These are phyloP conservation scores for Apiospora koreana DNA, from an alignment of 2,329 filamentous ascomycete genomes.

Conservation along the genomic window DNA sequence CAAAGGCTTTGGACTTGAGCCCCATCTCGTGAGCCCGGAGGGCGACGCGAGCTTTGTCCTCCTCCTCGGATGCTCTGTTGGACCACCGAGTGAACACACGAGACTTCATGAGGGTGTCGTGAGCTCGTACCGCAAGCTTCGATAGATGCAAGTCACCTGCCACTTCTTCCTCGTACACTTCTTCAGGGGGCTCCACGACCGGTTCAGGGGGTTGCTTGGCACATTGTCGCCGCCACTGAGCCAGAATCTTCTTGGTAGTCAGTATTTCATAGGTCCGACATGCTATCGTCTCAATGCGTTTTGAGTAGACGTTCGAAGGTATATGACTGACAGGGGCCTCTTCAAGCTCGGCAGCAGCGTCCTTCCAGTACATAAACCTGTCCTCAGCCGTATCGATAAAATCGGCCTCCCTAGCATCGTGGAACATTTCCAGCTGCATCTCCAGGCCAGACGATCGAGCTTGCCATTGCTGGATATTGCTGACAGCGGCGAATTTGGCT, in stretches of 20 bases:
- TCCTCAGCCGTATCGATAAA: slow-evolving; percentile 23
- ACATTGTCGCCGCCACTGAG: slow-evolving; percentile 25
- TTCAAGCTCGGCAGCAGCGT: slow-evolving; percentile 23
- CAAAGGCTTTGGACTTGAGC: slow-evolving; percentile 32
- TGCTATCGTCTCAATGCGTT: slow-evolving; percentile 31
- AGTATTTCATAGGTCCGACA: slow-evolving; percentile 29
- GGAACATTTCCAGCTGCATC: slow-evolving; percentile 24
- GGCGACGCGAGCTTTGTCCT: slow-evolving; percentile 28
- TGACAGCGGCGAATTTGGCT: slow-evolving; percentile 25
- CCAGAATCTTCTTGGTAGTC: slow-evolving; percentile 24
- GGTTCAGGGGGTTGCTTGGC: slow-evolving; percentile 19
- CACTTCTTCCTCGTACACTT: slow-evolving; percentile 17
- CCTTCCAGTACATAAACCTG: slow-evolving; percentile 29
- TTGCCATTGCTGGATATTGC: slow-evolving; percentile 29
- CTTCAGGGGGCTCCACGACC: background rate
- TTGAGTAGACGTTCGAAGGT: slow-evolving; percentile 30
- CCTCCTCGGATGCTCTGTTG: slow-evolving; percentile 31
- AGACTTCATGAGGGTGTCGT: slow-evolving; percentile 30
- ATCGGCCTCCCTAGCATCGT: slow-evolving; percentile 26
- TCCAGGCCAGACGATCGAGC: slow-evolving; percentile 24
- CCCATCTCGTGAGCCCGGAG: slow-evolving; percentile 30
- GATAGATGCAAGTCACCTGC: slow-evolving; percentile 19
- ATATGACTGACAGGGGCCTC: slow-evolving; percentile 21
- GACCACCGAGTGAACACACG: slow-evolving; percentile 32
- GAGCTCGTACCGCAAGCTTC: slow-evolving; percentile 28